Conservation (phyloP, 2,329 filamentous ascomycete genomes). For the Aureobasidium uvarum region DNA sequence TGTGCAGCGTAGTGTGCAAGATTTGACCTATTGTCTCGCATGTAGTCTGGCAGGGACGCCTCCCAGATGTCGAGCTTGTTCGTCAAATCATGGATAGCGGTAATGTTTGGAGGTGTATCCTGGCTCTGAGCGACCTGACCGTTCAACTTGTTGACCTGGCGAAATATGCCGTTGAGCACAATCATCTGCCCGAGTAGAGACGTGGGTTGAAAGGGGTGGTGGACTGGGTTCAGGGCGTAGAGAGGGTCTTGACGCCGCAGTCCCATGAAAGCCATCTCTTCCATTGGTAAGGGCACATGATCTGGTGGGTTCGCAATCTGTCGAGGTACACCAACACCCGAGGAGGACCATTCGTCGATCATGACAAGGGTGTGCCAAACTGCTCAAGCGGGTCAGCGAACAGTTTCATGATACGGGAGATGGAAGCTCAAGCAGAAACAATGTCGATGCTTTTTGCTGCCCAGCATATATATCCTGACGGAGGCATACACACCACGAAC, state of each 20-base stretch:
- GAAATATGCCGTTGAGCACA: background rate
- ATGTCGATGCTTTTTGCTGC: background rate
- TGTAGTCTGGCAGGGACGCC: background rate
- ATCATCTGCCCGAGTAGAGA: constrained; percentile 7
- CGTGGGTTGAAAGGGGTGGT: no score
- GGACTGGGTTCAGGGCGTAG: background rate
- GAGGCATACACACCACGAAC: background rate
- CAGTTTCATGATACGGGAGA: background rate
- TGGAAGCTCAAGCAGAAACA: background rate
- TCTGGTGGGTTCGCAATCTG: background rate
- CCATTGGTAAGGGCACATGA: background rate
- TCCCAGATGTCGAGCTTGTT: background rate
- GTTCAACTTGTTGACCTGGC: background rate
- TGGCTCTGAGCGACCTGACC: background rate
- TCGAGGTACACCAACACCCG: background rate
- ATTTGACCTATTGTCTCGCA: background rate
- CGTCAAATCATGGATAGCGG: background rate
- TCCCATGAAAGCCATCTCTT: background rate
- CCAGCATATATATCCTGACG: background rate
- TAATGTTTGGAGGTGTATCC: background rate
- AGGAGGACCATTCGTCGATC: constrained; percentile 6
- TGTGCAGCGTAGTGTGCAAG: constrained; percentile 1
- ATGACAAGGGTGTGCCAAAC: background rate
- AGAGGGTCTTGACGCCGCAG: background rate
- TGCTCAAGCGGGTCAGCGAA: background rate